These are phyloP conservation scores for Russula virescens DNA, from an alignment of 768 basidiomycete genomes.

Conservation along the genomic window DNA sequence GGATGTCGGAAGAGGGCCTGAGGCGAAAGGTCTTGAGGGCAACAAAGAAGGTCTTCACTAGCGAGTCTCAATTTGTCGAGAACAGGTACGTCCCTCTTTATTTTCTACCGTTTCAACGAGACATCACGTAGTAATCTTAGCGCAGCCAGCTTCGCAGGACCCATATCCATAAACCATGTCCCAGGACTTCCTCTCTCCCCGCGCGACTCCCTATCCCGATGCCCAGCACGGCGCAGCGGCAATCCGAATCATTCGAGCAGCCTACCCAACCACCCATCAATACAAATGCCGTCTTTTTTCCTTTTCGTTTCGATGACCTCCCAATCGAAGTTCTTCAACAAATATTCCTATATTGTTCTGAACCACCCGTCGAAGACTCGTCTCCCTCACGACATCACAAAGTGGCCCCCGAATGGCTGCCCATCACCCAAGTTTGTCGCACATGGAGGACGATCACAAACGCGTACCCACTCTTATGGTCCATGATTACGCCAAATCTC, in stretches of 20 bases:
- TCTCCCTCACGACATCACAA: neutral
- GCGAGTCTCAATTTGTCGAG: neutral
- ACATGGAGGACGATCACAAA: conserved; percentile 7
- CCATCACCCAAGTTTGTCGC: conserved; percentile 17
- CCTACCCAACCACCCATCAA: neutral
- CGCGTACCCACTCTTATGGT: conserved; percentile 7
- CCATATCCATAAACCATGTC: neutral
- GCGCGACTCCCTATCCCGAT: neutral
- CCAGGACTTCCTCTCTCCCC: neutral
- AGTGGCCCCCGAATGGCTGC: conserved; percentile 12
- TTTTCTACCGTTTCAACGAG: neutral
- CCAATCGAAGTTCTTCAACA: conserved; percentile 11
- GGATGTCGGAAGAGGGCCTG: conserved; percentile 2
- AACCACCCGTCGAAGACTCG: neutral
- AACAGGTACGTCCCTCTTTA: neutral
- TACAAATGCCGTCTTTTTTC: neutral
- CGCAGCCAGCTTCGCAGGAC: neutral
- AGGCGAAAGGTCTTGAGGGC: conserved; percentile 2
- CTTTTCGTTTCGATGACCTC: conserved; percentile 13
- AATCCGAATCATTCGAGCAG: too few species aligned
- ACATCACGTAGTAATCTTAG: neutral
- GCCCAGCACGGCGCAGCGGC: neutral
- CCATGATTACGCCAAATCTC: conserved; percentile 14
- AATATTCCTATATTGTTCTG: conserved; percentile 10
- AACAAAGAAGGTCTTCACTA: neutral